A percentile compares a stretch with the other conserved stretches of the same genome.
These are phyloP conservation scores for Vicia sativa DNA, from an alignment of 306 rosid genomes.

Conservation along the genomic window DNA sequence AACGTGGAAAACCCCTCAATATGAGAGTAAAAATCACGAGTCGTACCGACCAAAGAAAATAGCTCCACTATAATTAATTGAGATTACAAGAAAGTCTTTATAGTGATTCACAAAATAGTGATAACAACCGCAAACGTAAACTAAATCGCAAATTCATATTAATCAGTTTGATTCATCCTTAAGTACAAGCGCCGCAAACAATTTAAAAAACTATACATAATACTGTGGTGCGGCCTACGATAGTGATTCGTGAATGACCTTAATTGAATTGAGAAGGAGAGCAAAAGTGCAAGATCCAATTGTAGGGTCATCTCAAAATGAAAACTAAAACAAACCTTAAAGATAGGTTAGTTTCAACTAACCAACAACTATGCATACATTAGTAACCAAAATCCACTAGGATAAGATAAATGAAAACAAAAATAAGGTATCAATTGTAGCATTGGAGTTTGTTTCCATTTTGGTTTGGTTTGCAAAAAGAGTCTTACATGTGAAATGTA, in stretches of 20 bases:
- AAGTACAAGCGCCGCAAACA: too few species aligned
- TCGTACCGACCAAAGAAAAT: too few species aligned
- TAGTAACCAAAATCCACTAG: neutral
- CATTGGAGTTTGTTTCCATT: neutral
- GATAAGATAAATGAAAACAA: slow-evolving; percentile 19
- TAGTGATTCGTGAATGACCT: slow-evolving; percentile 13
- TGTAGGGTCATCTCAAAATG: neutral
- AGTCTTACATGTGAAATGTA: too few species aligned
- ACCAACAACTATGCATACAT: slow-evolving; percentile 37
- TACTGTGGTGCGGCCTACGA: neutral
- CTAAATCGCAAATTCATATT: too few species aligned
- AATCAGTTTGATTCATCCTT: too few species aligned
- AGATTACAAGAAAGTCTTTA: too few species aligned
- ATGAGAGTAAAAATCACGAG: too few species aligned
- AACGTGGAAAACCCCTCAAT: too few species aligned
- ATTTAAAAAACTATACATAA: too few species aligned
- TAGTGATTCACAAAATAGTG: too few species aligned
- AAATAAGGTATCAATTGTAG: neutral
- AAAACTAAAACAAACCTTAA: slow-evolving; percentile 16
- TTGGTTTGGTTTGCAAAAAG: neutral
- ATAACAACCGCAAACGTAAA: too few species aligned
- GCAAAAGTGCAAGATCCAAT: slow-evolving; percentile 23
- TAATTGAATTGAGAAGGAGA: neutral
- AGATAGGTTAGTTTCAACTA: slow-evolving; percentile 41
- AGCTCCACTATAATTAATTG: too few species aligned